These are phyloP conservation scores for Clonostachys solani DNA, from an alignment of 2,329 filamentous ascomycete species.

Conservation along the genomic window DNA sequence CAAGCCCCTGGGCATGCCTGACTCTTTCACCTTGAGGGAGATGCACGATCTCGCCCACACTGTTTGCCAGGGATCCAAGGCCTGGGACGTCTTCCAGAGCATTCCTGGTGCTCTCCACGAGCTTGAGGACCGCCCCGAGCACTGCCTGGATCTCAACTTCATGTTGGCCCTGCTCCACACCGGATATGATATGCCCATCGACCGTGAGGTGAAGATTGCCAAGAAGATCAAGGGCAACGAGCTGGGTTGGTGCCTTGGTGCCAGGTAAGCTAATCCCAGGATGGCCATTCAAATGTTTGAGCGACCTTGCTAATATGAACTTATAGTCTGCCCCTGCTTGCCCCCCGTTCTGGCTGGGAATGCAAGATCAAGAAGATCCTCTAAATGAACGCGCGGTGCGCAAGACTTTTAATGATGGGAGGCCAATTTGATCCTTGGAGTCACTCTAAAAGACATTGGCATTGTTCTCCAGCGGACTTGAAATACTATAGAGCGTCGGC, in stretches of 20 bases:
- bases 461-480: no score
- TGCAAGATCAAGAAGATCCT: conserved; percentile 75
- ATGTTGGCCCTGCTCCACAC: conserved; percentile 91
- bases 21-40: conserved; percentile 89
- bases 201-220: conserved; percentile 93
- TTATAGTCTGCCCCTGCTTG: conserved; percentile 74
- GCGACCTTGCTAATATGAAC: conserved; percentile 27
- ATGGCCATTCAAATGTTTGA: background rate
- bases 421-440: no score
- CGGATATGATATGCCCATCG: conserved; percentile 96
- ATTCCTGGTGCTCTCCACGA: conserved; percentile 77
- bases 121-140: conserved; percentile 77
- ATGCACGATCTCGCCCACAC: conserved; percentile 79
- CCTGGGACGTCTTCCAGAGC: conserved; percentile 77
- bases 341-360: conserved; percentile 80
- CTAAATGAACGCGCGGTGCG: background rate
- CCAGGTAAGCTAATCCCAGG: conserved; percentile 60
- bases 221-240: conserved; percentile 99
- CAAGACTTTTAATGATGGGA: no score
- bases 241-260: conserved; percentile 95
- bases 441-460: no score
- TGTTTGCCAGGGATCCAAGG: conserved; percentile 74
- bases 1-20: conserved; percentile 93
- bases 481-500: no score
- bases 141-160: conserved; percentile 93